Evolutionary conservation across 192 early-diverging fungal species (phyloP).

Genomic region (Rhizophagus prolifer): DNA sequence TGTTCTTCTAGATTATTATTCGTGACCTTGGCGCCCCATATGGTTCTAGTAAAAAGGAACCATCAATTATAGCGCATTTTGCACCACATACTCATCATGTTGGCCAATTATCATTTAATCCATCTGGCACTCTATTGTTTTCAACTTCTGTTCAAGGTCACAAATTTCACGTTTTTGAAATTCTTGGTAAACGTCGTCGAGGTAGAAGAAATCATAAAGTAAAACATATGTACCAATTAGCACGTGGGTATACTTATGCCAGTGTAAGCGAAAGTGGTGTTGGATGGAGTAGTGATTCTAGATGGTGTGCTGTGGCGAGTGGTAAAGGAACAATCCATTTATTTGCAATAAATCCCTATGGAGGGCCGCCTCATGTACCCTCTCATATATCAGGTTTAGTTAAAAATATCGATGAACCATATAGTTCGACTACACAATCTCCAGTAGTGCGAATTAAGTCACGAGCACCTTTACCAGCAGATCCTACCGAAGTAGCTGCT

Average conservation of each 20-base stretch:
- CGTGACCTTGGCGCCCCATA: slow-evolving; percentile 41
- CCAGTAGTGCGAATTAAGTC: slow-evolving; percentile 44
- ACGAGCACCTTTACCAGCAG: slow-evolving; percentile 40
- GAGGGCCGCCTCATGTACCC: slow-evolving; percentile 54
- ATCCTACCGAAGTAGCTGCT: slow-evolving; percentile 6
- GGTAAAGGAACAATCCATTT: slow-evolving; percentile 75
- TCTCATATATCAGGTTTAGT: slow-evolving; percentile 52
- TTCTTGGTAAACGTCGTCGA: slow-evolving; percentile 39
- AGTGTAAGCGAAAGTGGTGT: slow-evolving; percentile 59
- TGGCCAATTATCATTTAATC: slow-evolving; percentile 60
- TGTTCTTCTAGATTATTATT: slow-evolving; percentile 44
- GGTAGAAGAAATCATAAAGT: background rate
- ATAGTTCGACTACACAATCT: slow-evolving; percentile 26
- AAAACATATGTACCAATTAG: slow-evolving; percentile 64
- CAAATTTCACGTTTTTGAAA: slow-evolving; percentile 70
- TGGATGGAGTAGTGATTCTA: slow-evolving; percentile 66
- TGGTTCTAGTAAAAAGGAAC: slow-evolving; percentile 28
- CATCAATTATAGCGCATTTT: slow-evolving; percentile 65
- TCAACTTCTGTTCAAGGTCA: slow-evolving; percentile 73
- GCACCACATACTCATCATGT: slow-evolving; percentile 70
- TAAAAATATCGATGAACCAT: slow-evolving; percentile 35
- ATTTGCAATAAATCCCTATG: slow-evolving; percentile 66
- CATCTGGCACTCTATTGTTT: slow-evolving; percentile 63
- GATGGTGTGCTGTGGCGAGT: slow-evolving; percentile 74
- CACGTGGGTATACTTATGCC: slow-evolving; percentile 79